Base-by-base conservation (phyloP, 148 eudicot species). In the Fagopyrum esculentum region DNA sequence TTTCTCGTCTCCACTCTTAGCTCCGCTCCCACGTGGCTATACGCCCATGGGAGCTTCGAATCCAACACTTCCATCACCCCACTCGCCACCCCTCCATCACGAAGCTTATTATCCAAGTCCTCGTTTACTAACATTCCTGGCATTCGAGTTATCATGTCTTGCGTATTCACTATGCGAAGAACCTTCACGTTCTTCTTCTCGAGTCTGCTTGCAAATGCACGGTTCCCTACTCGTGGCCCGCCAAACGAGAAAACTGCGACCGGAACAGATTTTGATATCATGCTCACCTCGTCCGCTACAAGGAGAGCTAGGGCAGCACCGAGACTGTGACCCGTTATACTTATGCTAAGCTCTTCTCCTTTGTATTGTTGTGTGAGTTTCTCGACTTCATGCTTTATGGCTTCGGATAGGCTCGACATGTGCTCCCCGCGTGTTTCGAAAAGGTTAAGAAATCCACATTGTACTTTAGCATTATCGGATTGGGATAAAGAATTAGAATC, bases 171-270 rank as follows among this genome's bases (percentile, higher is more conserved):
- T 0, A 95, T 81, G 0, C 99, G 81, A 9, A 95, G 78, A 0
- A 95, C 96, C 74, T 89, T 95, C 5, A 86, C 89, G 15, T 84
- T 84, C 76, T 79, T 87, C 17, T 48, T 50, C 4, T 77, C 73
- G 6, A 93, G 63, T 6, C 79, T 76, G 46, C 79, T 74, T 1
- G 83, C 87, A 12, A 95, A 95, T 35, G 87, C 87, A 0, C 84
- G 81, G 85, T 95, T 92, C 0, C 99, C 99, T 0, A 95, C 92
- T 1, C 91, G 87, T 0, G 99, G 99, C 8, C 97, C 90, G 0
- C 97, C 99, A 57, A 95, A 95, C 0, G 99, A 92, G 71, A 89
- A 88, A 0, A 95, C 99, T 0, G 99, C 95, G 46, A 92, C 87
- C 6, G 95, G 88, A 1, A 96, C 7, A 0, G 45, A 9, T 0